phyloP scores from a whole-genome alignment of 495 filamentous ascomycete species.

The Aspergillus asperescens region DNA sequence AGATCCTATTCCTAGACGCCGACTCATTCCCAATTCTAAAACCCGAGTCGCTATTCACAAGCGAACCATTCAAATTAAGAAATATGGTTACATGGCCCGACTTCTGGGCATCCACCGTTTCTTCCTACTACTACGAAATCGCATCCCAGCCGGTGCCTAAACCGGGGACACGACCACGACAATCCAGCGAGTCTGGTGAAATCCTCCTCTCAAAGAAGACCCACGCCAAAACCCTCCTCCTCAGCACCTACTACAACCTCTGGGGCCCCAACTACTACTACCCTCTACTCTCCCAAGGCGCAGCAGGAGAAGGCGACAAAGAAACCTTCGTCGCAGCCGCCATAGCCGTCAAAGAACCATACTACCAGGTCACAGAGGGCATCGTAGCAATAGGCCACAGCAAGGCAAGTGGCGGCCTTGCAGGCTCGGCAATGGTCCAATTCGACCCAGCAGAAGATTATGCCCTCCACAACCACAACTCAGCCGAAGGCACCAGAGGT shows the following conservation, averaged over 20 bases:
- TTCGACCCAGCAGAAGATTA: slow-evolving; percentile 40
- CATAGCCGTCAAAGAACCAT: slow-evolving; percentile 36
- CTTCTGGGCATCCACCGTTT: slow-evolving; percentile 49
- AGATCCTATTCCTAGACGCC: slow-evolving; percentile 52
- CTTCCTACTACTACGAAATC: slow-evolving; percentile 45
- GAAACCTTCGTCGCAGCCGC: slow-evolving; percentile 53
- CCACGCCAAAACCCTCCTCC: slow-evolving; percentile 44
- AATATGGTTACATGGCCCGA: slow-evolving; percentile 53
- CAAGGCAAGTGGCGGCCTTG: slow-evolving; percentile 42
- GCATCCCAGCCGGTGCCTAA: slow-evolving; percentile 28
- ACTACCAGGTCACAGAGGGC: slow-evolving; percentile 63
- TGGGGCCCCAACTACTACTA: slow-evolving; percentile 52
- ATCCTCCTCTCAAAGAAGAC: slow-evolving; percentile 46
- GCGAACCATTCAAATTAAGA: slow-evolving; percentile 40
- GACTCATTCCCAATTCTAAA: slow-evolving; percentile 44
- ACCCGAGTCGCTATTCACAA: slow-evolving; percentile 43
- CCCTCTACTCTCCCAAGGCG: slow-evolving; percentile 47
- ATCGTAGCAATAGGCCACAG: slow-evolving; percentile 75
- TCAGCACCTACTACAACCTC: slow-evolving; percentile 56
- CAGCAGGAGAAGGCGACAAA: slow-evolving; percentile 53
- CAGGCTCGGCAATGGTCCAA: slow-evolving; percentile 41
- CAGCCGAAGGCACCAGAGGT: slow-evolving; percentile 18
- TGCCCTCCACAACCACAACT: slow-evolving; percentile 14
- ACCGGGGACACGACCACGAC: slow-evolving; percentile 23
- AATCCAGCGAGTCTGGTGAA: slow-evolving; percentile 50